Percentiles rank a stretch among this genome's conserved stretches.
phyloP scores from a whole-genome alignment of 2,329 filamentous ascomycete genomes.

The Xylariaceae sp. region DNA sequence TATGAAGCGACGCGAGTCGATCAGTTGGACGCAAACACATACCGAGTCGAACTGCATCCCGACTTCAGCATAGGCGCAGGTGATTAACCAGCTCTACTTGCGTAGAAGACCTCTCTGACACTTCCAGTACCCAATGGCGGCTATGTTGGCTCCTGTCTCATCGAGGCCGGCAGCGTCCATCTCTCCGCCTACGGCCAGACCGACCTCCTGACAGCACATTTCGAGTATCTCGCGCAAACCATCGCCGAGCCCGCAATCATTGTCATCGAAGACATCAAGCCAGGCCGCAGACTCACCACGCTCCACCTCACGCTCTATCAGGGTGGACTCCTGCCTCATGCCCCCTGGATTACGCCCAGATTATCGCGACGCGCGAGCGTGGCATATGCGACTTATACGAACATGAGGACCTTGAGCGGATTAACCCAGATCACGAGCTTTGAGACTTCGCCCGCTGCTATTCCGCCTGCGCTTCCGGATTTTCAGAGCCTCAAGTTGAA shows the following conservation, averaged over 20 bases:
- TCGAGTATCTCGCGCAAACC: constrained; percentile 22
- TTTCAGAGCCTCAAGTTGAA: background rate
- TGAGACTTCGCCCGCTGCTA: constrained; percentile 4
- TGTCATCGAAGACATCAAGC: constrained; percentile 26
- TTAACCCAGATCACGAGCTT: constrained; percentile 14
- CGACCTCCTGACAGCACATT: constrained; percentile 18
- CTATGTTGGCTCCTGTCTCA: constrained; percentile 24
- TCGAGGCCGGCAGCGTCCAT: constrained; percentile 20
- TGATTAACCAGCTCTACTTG: background rate
- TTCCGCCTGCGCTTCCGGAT: constrained; percentile 16
- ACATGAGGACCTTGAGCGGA: constrained; percentile 13
- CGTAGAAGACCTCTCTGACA: background rate
- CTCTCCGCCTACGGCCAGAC: constrained; percentile 17
- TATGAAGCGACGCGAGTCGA: constrained; percentile 22
- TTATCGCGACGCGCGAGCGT: constrained; percentile 16
- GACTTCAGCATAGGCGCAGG: constrained; percentile 26
- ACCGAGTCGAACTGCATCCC: constrained; percentile 21
- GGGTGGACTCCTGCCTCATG: constrained; percentile 12
- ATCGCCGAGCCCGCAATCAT: constrained; percentile 19
- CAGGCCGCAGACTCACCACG: constrained; percentile 20
- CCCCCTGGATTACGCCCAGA: constrained; percentile 14
- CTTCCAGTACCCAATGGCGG: constrained; percentile 28
- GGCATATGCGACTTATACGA: constrained; percentile 14
- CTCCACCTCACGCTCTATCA: constrained; percentile 27
- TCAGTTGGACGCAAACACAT: constrained; percentile 26